Evolutionary conservation across 2,329 filamentous ascomycete genomes (phyloP), one percentile per base, ranked within the genome.

Genomic region (Lachnellula hyalina): DNA sequence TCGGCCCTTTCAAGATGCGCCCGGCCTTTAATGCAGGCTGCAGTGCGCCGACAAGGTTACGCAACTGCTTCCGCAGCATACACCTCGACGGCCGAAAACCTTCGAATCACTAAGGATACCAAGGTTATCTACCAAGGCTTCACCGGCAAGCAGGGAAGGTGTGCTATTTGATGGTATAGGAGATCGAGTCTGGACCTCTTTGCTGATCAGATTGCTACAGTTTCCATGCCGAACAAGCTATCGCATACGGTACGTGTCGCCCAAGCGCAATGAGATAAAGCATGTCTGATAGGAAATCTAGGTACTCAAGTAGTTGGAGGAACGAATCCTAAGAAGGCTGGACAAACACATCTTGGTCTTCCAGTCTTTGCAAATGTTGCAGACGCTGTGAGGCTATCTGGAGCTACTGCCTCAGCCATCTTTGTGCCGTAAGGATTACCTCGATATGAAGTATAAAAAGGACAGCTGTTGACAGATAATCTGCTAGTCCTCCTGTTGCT

Each of bases 291-390:
- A 61, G 53, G 49, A 36, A 17, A 36, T 51, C 60, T 68, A 95
- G 90, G 93, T 73, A 99, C 94, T 68, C 93, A 96, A 73, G 90
- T 99, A 65, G 91, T 99, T 65, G 94, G 94, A 74, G 94, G 94
- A 72, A 97, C 93, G 71, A 97, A 97, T 80, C 94, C 94, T 72
- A 97, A 96, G 83, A 99, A 99, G 81, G 94, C 94, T 64, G 94
- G 94, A 70, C 77, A 83, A 68, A 86, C 84, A 72, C 94, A 99
- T 76, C 85, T 99, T 61, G 90, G 85, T 72, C 87, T 88, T 66
- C 94, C 94, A 57, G 94, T 99, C 70, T 99, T 97, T 76, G 89
- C 84, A 68, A 93, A 83, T 67, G 94, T 99, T 65, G 76, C 77
- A 66, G 91, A 99, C 53, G 94, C 89, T 61, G 84, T 96, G 63